These are phyloP conservation scores for Paramecium caudatum DNA, from an alignment of 73 alveolate species.

Conservation along the genomic window DNA sequence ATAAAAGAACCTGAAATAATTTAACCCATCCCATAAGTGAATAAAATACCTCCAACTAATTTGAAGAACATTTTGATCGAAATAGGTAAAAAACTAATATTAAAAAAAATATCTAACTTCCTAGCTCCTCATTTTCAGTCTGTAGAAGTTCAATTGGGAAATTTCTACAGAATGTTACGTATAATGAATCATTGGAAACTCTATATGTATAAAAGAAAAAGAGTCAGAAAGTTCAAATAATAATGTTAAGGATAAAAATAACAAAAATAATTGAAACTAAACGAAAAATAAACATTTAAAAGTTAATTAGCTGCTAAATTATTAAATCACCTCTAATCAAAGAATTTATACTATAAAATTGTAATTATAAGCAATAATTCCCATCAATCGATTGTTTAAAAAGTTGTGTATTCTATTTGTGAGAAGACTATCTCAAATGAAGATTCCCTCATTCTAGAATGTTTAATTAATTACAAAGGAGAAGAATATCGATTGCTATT, in stretches of 20 bases:
- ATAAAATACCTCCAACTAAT: too few relatives aligned
- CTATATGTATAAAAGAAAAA: not conserved
- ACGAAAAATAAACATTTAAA: not conserved
- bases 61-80: too few relatives aligned
- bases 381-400: not conserved
- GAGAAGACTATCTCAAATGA: not conserved
- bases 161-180: not conserved
- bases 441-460: not conserved
- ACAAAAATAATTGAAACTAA: not conserved
- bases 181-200: constrained; percentile 10
- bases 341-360: not conserved
- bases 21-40: too few relatives aligned
- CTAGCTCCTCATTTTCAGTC: constrained; percentile 31
- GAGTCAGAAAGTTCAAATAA: not conserved
- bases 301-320: not conserved
- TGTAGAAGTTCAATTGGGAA: not conserved
- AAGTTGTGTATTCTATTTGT: not conserved
- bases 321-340: not conserved
- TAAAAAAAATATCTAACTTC: constrained; percentile 3
- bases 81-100: not conserved
- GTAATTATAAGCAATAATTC: not conserved
- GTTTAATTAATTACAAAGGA: not conserved
- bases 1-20: not conserved
- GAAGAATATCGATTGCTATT: not conserved
- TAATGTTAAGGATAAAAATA: not conserved